Conservation (phyloP, 805 yeast genomes). For the Jamesozyma rosinii region DNA sequence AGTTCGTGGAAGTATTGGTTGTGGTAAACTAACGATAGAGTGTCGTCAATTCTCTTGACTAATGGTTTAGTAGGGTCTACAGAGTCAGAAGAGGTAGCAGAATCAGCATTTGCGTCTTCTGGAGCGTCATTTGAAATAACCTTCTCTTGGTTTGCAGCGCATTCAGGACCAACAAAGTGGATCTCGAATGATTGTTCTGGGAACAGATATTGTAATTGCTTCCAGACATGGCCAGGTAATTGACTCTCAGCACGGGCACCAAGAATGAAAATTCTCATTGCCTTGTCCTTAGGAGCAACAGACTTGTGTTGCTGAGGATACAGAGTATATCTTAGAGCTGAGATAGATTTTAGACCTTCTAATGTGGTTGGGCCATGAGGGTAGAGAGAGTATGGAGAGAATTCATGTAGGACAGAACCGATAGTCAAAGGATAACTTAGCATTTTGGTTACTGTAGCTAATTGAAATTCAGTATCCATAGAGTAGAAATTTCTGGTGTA, state of each 20-base stretch:
- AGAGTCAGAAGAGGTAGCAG: background rate
- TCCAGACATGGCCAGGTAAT: constrained; percentile 93
- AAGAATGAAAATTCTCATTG: constrained; percentile 79
- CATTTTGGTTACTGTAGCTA: constrained; percentile 93
- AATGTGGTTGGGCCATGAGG: constrained; percentile 83
- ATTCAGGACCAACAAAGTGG: constrained; percentile 93
- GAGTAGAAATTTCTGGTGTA: constrained; percentile 90
- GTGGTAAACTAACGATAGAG: constrained; percentile 71
- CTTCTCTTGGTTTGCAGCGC: constrained; percentile 57
- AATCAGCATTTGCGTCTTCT: background rate
- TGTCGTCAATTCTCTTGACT: constrained; percentile 63
- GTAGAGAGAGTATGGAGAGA: constrained; percentile 69
- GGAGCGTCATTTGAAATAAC: background rate
- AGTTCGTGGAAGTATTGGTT: constrained; percentile 86
- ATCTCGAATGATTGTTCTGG: constrained; percentile 77
- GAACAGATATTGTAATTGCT: constrained; percentile 76
- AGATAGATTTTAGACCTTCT: constrained; percentile 88
- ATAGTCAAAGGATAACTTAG: constrained; percentile 89
- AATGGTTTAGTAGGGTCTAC: constrained; percentile 35
- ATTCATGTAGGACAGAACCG: constrained; percentile 72
- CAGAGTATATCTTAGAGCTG: constrained; percentile 85
- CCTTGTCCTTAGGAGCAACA: constrained; percentile 58
- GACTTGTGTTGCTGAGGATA: constrained; percentile 45
- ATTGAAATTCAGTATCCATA: constrained; percentile 93
- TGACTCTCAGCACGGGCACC: constrained; percentile 93